Conservation (phyloP, 495 filamentous ascomycete genomes). For the Lophiostoma macrostomum region DNA sequence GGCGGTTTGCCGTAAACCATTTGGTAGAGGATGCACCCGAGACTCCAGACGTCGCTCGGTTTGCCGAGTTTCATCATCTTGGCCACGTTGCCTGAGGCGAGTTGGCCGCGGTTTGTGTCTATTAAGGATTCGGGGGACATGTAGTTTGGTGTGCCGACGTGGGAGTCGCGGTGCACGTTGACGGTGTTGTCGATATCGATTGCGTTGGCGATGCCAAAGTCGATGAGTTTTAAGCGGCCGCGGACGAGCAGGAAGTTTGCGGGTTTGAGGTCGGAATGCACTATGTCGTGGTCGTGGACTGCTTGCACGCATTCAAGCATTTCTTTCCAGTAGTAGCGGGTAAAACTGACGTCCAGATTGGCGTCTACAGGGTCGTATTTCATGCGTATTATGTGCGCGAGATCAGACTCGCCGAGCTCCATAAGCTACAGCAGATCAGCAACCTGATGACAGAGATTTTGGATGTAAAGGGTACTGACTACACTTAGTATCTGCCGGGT, state of each 20-base stretch:
- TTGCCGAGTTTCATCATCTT: conserved; percentile 94
- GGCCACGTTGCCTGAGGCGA: conserved; percentile 43
- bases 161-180: conserved; percentile 93
- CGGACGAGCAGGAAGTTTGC: conserved; percentile 60
- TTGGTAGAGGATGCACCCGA: conserved; percentile 95
- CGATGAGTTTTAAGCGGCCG: conserved; percentile 47
- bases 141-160: conserved; percentile 96
- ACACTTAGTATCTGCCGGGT: conserved; percentile 83
- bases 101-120: conserved; percentile 68
- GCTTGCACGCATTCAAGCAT: conserved; percentile 94
- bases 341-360: conserved; percentile 79
- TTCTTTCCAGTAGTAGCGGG: conserved; percentile 97
- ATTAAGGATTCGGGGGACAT: conserved; percentile 94
- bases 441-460: neutral
- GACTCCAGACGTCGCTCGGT: conserved; percentile 89
- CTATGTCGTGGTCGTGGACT: conserved; percentile 84
- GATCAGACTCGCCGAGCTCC: conserved; percentile 95
- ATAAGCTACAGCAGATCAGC: conserved; percentile 58
- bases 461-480: conserved; percentile 46
- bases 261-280: conserved; percentile 94
- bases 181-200: conserved; percentile 90
- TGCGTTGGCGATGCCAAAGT: conserved; percentile 94
- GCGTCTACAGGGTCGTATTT: conserved; percentile 63
- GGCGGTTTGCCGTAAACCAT: conserved; percentile 93
- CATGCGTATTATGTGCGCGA: conserved; percentile 78